Percentiles rank a stretch among this genome's conserved stretches.
Conservation (phyloP, 305 asterid species). For the Solanum chacoense region DNA sequence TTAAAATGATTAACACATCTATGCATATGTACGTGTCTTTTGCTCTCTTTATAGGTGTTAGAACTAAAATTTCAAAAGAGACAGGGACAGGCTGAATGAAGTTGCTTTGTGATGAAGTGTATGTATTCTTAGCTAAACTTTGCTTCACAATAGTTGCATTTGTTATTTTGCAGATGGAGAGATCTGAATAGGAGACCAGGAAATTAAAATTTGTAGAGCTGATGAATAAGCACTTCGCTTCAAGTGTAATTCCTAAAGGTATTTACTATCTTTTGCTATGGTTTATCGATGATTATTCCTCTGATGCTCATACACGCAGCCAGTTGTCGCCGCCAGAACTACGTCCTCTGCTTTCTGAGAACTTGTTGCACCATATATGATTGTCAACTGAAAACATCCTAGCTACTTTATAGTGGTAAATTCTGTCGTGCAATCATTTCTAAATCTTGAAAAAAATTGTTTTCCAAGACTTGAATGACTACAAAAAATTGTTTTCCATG, state of each 20-base stretch:
- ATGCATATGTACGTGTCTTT: background rate
- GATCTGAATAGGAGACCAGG: background rate
- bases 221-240: background rate
- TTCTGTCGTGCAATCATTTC: conserved; percentile 57
- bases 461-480: conserved; percentile 70
- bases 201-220: background rate
- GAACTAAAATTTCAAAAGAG: background rate
- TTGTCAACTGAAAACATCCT: conserved; percentile 68
- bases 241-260: background rate
- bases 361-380: conserved; percentile 59
- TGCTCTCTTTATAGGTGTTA: background rate
- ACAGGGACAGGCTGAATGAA: background rate
- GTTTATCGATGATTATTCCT: conserved; percentile 45
- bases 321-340: conserved; percentile 73
- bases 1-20: background rate
- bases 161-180: background rate
- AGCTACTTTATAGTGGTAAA: conserved; percentile 59
- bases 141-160: background rate
- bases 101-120: background rate
- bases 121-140: background rate
- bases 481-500: conserved; percentile 24
- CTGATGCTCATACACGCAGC: conserved; percentile 62
- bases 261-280: background rate
- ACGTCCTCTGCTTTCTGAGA: conserved; percentile 67
- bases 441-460: conserved; percentile 41